phyloP scores from a whole-genome alignment of 106 monocot species.

The Amphibolis antarctica region DNA sequence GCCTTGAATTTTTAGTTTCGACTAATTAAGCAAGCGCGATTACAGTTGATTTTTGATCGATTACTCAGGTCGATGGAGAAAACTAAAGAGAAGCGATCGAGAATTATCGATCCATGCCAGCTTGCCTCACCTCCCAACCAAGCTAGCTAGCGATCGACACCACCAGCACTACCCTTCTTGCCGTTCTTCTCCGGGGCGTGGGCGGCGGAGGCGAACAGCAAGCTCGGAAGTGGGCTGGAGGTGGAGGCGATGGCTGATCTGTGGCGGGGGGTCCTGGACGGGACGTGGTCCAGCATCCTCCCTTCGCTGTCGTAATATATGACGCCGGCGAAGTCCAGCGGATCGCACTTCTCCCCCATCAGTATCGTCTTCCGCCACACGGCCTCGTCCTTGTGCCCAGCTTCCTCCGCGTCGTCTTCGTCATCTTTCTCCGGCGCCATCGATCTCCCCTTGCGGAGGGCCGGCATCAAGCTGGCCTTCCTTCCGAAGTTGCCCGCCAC shows the following conservation, averaged over 20 bases:
- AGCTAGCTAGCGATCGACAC: too few relatives aligned
- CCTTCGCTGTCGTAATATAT: constrained; percentile 20
- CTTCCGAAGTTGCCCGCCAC: background rate
- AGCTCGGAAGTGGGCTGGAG: constrained; percentile 12
- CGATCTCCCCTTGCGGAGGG: background rate
- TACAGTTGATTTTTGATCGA: too few relatives aligned
- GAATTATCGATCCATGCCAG: too few relatives aligned
- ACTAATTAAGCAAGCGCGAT: too few relatives aligned
- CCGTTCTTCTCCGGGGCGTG: too few relatives aligned
- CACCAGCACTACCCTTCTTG: too few relatives aligned
- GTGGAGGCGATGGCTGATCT: background rate
- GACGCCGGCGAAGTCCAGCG: constrained; percentile 18
- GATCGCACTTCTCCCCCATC: constrained; percentile 28
- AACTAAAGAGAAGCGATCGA: too few relatives aligned
- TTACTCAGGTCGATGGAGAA: too few relatives aligned
- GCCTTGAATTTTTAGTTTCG: too few relatives aligned
- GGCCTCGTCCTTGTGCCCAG: background rate
- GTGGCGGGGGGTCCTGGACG: constrained; percentile 5
- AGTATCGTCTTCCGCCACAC: constrained; percentile 21
- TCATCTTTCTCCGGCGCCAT: background rate
- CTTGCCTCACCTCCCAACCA: too few relatives aligned
- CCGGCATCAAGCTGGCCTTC: background rate
- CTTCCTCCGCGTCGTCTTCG: background rate
- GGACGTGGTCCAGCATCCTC: background rate
- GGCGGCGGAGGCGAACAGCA: background rate